Evolutionary conservation across 148 eudicot genomes (phyloP).

Genomic region (Silene uniflora): DNA sequence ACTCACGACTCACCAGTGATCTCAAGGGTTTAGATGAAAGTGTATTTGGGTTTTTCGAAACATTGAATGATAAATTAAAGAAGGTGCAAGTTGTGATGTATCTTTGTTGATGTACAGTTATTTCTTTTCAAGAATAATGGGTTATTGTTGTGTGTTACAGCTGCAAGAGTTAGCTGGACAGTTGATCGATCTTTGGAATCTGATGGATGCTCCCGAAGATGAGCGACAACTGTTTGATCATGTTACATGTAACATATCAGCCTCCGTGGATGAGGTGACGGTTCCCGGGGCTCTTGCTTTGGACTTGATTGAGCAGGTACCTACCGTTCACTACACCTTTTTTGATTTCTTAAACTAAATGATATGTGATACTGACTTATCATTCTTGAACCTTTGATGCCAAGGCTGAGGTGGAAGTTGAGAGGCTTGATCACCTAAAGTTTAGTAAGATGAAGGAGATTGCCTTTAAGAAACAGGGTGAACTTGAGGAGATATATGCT

Average conservation of each 20-base stretch:
- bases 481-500: constrained; percentile 89
- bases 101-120: background rate
- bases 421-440: constrained; percentile 89
- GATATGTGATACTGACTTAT: constrained; percentile 7
- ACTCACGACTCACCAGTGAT: no score
- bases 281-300: constrained; percentile 88
- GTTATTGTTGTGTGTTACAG: constrained; percentile 37
- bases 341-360: constrained; percentile 3
- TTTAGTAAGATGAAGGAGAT: constrained; percentile 98
- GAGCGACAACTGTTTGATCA: constrained; percentile 84
- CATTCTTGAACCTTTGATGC: constrained; percentile 7
- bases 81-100: background rate
- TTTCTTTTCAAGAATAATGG: background rate
- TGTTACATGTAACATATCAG: constrained; percentile 85
- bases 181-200: constrained; percentile 86
- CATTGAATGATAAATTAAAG: no score
- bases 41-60: no score
- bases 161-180: constrained; percentile 92
- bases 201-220: constrained; percentile 83
- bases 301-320: constrained; percentile 90
- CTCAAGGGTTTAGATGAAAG: no score
- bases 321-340: background rate
- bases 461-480: constrained; percentile 89
- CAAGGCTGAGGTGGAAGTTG: constrained; percentile 96
- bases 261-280: constrained; percentile 82